Evolutionary conservation across 169 alveolate species (phyloP).

Genomic region (Ichthyophthirius multifiliis): DNA sequence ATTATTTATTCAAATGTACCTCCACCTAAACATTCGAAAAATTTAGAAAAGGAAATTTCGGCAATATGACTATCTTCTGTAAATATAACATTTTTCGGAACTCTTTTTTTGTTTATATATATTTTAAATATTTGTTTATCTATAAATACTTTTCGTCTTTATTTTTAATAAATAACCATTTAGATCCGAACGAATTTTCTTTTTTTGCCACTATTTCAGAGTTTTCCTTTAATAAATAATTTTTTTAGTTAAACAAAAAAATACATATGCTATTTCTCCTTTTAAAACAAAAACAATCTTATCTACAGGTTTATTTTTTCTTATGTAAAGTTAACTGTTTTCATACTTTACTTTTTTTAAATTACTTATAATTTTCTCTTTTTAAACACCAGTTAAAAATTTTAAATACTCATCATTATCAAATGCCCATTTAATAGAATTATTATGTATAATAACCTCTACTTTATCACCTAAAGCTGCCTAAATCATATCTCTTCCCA

Average conservation of each 20-base stretch:
- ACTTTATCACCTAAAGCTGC: not conserved
- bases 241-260: too few species aligned
- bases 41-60: slow-evolving; percentile 17
- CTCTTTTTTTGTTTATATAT: not conserved
- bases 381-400: slow-evolving; percentile 6
- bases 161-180: not conserved
- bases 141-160: slow-evolving; percentile 2
- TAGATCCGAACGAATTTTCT: slow-evolving; percentile 27
- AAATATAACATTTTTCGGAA: slow-evolving; percentile 3
- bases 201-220: slow-evolving; percentile 18
- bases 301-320: not conserved
- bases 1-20: slow-evolving; percentile 9
- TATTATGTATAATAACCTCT: slow-evolving; percentile 15
- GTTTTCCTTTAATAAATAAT: not conserved
- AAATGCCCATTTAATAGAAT: slow-evolving; percentile 33
- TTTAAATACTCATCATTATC: slow-evolving; percentile 16
- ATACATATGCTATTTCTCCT: slow-evolving; percentile 5
- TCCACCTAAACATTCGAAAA: slow-evolving; percentile 32
- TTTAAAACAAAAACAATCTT: slow-evolving; percentile 18
- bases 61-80: slow-evolving; percentile 10
- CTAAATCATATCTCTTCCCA: slow-evolving; percentile 28
- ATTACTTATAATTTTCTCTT: slow-evolving; percentile 11
- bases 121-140: too few species aligned
- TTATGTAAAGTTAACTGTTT: not conserved
- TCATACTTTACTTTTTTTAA: not conserved